Evolutionary conservation across 805 yeast species (phyloP), one percentile per base, ranked within the genome.

Genomic region (Saccharomycodes ludwigii): DNA sequence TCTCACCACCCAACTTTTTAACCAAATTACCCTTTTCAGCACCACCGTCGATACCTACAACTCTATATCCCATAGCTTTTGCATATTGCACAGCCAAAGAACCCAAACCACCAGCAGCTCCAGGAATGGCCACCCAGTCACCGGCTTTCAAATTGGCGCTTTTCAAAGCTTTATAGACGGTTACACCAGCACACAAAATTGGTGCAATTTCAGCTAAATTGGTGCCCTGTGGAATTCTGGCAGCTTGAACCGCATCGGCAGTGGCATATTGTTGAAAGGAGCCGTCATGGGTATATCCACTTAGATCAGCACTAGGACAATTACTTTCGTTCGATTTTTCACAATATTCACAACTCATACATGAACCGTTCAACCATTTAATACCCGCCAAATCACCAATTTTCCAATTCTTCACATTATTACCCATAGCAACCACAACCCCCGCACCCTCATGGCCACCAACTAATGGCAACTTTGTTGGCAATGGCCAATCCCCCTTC

Each of bases 221-320:
- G 18, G 79, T 62, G 31, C 74, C 78, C 47, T 67, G 49, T 29
- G 91, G 84, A 47, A 83, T 73, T 44, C 68, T 64, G 25, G 93
- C 93, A 24, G 91, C 93, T 52, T 82, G 93, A 36, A 77, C 69
- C 25, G 88, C 91, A 56, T 81, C 86, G 25, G 88, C 94, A 27
- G 88, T 74, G 33, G 85, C 85, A 57, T 81, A 83, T 61, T 83
- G 83, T 61, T 83, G 94, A 76, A 83, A 81, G 21, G 93, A 74
- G 44, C 94, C 94, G 56, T 84, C 88, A 50, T 76, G 85, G 27
- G 86, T 77, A 73, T 79, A 83, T 48, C 94, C 94, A 15, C 88
- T 76, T 51, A 81, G 55, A 36, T 63, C 73, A 11, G 71, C 73
- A 17, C 51, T 36, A 18, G 38, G 37, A 59, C 79, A 72, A 49